A percentile compares a stretch with the other conserved stretches of the same genome.
Conservation (phyloP, 176 grass and related monocot genomes). For the Phoenix roebelenii region DNA sequence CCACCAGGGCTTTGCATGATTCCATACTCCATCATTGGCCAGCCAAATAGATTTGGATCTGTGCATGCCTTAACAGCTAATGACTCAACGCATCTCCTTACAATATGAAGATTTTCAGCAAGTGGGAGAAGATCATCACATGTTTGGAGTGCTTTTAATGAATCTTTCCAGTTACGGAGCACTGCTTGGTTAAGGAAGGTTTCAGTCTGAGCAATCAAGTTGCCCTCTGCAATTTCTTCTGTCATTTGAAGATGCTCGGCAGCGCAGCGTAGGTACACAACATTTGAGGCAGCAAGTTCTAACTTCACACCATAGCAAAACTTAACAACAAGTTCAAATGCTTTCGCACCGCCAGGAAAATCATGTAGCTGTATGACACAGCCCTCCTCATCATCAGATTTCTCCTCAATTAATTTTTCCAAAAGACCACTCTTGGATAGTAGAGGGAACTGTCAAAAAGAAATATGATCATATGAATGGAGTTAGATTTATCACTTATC, state of each 20-base stretch:
- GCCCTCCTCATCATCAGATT: background rate
- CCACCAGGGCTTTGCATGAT: slow-evolving; percentile 5
- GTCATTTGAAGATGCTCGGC: slow-evolving; percentile 6
- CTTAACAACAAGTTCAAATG: slow-evolving; percentile 5
- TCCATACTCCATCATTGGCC: background rate
- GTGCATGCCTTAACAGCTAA: slow-evolving; percentile 1
- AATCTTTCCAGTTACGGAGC: slow-evolving; percentile 8
- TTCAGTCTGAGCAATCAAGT: slow-evolving; percentile 6
- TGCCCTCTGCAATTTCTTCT: background rate
- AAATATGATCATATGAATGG: background rate
- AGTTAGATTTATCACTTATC: too few species aligned
- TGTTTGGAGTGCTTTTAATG: slow-evolving; percentile 6
- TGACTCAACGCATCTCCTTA: background rate
- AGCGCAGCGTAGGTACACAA: background rate
- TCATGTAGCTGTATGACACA: background rate
- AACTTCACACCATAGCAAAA: slow-evolving; percentile 6
- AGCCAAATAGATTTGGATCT: slow-evolving; percentile 6
- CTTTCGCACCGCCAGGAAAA: background rate
- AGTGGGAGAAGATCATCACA: background rate
- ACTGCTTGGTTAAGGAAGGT: slow-evolving; percentile 1
- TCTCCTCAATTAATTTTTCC: background rate
- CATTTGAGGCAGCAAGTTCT: slow-evolving; percentile 1
- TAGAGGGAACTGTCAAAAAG: background rate
- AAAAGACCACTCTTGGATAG: slow-evolving; percentile 5
- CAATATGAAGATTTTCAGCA: slow-evolving; percentile 6